Base-by-base conservation (phyloP, 2,329 filamentous ascomycete genomes). In the Aspergillus viridinutans region DNA sequence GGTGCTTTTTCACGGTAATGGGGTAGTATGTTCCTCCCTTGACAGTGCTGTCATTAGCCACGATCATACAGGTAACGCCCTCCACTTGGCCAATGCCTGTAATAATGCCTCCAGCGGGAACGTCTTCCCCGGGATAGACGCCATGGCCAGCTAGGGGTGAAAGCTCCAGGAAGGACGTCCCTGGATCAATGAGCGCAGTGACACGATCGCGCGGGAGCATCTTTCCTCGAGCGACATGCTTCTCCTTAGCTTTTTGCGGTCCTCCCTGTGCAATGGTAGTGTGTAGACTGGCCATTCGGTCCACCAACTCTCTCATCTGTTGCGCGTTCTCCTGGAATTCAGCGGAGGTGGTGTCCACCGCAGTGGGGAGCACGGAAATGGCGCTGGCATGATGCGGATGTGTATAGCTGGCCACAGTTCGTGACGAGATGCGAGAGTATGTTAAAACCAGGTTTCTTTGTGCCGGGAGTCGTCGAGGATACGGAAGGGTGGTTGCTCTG, bases 1-100 rank as follows among this genome's bases (percentile, higher is more conserved):
- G 80, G 74, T 97, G 94, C 81, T 99, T 99, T 80, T 97, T 97
- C 58, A 97, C 90, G 0, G 93, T 99, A 66, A 97, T 91, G 1
- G 93, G 93, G 71, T 93, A 97, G 77, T 99, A 99, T 1, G 93
- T 96, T 25, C 93, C 93, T 53, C 93, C 93, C 78, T 97, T 99
- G 69, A 97, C 93, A 20, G 93, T 97, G 78, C 90, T 95, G 72
- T 97, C 93, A 72, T 97, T 97, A 57, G 92, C 92, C 51, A 97
- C 90, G 66, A 97, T 90, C 78, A 97, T 88, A 74, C 93, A 97
- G 43, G 87, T 88, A 26, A 96, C 91, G 14, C 93, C 93, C 71
- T 94, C 89, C 26, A 99, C 90, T 1, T 89, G 88, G 3, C 93
- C 93, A 53, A 97, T 85, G 1, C 93, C 94, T 0, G 94, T 95